Conservation (phyloP, 2,329 filamentous ascomycete genomes). For the Penicillium thymicola region DNA sequence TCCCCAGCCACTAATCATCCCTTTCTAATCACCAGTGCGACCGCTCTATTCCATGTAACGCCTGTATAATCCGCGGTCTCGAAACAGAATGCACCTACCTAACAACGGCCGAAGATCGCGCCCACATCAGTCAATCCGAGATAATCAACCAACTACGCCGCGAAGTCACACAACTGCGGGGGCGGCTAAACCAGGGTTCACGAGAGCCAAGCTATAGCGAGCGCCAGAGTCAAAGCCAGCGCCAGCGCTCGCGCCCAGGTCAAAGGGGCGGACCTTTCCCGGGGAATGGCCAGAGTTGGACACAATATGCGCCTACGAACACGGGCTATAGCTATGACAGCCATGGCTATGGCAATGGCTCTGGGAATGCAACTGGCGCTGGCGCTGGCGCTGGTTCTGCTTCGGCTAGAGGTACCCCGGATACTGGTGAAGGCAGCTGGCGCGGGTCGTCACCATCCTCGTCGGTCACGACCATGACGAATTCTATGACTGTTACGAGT, state of each 20-base stretch:
- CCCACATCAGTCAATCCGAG: slow-evolving; percentile 59
- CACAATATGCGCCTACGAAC: background rate
- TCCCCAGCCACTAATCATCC: background rate
- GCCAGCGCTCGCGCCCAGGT: background rate
- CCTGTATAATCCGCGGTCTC: slow-evolving; percentile 27
- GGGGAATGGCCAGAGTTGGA: background rate
- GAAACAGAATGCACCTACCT: slow-evolving; percentile 30
- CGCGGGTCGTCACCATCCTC: slow-evolving; percentile 21
- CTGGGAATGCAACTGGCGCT: background rate
- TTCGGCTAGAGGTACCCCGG: background rate
- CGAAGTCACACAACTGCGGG: slow-evolving; percentile 24
- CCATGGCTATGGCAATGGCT: background rate
- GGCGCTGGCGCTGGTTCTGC: background rate
- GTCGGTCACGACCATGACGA: slow-evolving; percentile 15
- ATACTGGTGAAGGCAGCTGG: slow-evolving; percentile 14
- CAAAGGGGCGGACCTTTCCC: background rate
- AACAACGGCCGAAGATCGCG: slow-evolving; percentile 54
- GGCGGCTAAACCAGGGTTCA: slow-evolving; percentile 11
- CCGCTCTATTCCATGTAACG: slow-evolving; percentile 27
- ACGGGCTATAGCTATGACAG: background rate
- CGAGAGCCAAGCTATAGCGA: slow-evolving; percentile 1
- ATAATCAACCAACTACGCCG: slow-evolving; percentile 27
- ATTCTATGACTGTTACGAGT: slow-evolving; percentile 18
- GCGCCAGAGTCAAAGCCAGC: background rate
- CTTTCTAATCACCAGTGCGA: slow-evolving; percentile 22